Evolutionary conservation across 441 rosid species (phyloP), one percentile per base, ranked within the genome.

Genomic region (Gossypium trilobum): DNA sequence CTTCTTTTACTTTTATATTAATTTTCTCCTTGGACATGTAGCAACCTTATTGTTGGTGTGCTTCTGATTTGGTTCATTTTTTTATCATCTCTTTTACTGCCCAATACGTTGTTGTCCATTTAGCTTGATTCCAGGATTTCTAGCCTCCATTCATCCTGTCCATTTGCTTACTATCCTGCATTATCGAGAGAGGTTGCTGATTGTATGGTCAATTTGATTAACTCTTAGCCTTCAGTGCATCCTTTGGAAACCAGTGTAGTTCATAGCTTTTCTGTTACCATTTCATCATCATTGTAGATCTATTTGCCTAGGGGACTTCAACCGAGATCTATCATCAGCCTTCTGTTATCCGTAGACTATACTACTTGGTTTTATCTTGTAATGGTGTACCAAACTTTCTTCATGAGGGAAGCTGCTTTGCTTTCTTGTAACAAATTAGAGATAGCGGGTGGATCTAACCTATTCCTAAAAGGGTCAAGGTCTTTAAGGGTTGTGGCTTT

Each of bases 391-490:
- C 1, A n/a, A 36, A 33, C 8, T 9, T 36, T 36, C 50, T 62
- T 61, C 42, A 4, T 36, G 9, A 25, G 17, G 59, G 14, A 22
- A 58, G 62, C 2, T 23, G 8, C n/a, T 58, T 1, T 25, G 16
- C 39, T 25, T n/a, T 27, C 63, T 25, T 27, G 4, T 4, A 16
- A 36, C 16, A 36, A 16, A 63, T 9, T 63, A 39, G 29, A 17
- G 25, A 1, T 63, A 19, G 51, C 0, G 16, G 51, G 51, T 36
- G n/a, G 68, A 19, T 63, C 50, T 36, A 39, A 63, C 48, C 6
- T 61, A 61, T 16, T 61, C 48, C 66, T 61, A 31, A 31, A 61
- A 61, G 48, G 48, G 36, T 31, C 42, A 61, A 61, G 22, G n/a
- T 31, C 66, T 31, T 16, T 44, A 16, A 31, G 48, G 48, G 17